These are phyloP conservation scores for Monosporascus sp. DNA, from an alignment of 2,329 filamentous ascomycete species.

Conservation along the genomic window DNA sequence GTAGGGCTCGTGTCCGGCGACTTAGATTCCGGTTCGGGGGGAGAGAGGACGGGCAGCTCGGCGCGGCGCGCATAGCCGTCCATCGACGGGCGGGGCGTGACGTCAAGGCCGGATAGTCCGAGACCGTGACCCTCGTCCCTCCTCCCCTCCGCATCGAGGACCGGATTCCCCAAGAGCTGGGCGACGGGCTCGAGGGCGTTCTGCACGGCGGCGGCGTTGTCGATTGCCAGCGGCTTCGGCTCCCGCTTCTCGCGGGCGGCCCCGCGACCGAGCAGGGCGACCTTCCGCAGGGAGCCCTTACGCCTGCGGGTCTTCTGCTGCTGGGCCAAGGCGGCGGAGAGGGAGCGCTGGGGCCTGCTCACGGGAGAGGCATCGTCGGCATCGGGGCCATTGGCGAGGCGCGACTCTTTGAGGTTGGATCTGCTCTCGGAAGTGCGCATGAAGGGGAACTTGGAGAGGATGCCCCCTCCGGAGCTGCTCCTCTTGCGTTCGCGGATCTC, in stretches of 20 bases:
- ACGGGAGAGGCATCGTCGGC: slow-evolving; percentile 12
- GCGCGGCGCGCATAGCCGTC: slow-evolving; percentile 38
- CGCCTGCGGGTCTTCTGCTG: slow-evolving; percentile 61
- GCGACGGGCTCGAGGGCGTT: slow-evolving; percentile 4
- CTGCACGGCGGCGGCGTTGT: slow-evolving; percentile 27
- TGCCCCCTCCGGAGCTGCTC: slow-evolving; percentile 54
- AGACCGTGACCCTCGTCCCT: slow-evolving; percentile 37
- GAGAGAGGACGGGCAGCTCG: slow-evolving; percentile 23
- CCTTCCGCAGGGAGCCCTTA: slow-evolving; percentile 82
- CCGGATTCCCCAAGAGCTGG: not conserved
- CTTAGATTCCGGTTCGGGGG: slow-evolving; percentile 13
- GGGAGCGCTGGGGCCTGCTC: slow-evolving; percentile 22
- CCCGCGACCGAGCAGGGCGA: slow-evolving; percentile 73
- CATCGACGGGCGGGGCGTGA: slow-evolving; percentile 41
- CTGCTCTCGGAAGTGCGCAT: slow-evolving; percentile 42
- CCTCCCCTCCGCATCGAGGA: not conserved
- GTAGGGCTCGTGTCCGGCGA: slow-evolving; percentile 44
- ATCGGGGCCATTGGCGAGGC: slow-evolving; percentile 12
- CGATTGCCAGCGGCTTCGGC: slow-evolving; percentile 39
- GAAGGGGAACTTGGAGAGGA: slow-evolving; percentile 68
- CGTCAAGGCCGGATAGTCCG: slow-evolving; percentile 36
- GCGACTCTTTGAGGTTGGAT: slow-evolving; percentile 23
- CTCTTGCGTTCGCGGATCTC: slow-evolving; percentile 37
- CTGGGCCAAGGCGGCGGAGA: slow-evolving; percentile 27
- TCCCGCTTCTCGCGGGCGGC: slow-evolving; percentile 57